Conservation (phyloP, 2,329 filamentous ascomycete species). For the Ceratocystis harringtonii region DNA sequence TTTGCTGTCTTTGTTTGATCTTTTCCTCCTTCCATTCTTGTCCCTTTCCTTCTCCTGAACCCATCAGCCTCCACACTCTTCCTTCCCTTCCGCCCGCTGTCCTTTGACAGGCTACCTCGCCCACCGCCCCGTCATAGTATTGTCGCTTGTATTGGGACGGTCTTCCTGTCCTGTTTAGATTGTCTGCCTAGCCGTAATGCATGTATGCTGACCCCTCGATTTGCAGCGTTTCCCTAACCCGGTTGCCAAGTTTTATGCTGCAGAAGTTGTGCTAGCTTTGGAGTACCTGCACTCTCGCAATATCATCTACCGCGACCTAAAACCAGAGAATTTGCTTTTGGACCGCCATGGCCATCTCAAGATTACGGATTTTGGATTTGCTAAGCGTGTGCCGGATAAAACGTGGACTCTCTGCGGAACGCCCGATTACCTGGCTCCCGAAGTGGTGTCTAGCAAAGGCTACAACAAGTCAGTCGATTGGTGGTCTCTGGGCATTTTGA, state of each 20-base stretch:
- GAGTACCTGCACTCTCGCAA: slow-evolving; percentile 91
- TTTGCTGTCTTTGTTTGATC: neutral
- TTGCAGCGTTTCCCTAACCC: slow-evolving; percentile 92
- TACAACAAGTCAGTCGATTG: slow-evolving; percentile 99
- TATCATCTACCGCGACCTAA: slow-evolving; percentile 95
- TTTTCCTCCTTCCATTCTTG: neutral
- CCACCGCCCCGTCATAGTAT: too few species aligned
- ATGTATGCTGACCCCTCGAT: neutral
- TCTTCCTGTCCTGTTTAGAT: neutral
- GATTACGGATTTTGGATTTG: slow-evolving; percentile 97
- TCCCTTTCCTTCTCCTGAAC: neutral
- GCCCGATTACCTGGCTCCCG: slow-evolving; percentile 90
- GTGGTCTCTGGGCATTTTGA: slow-evolving; percentile 97
- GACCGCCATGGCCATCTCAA: slow-evolving; percentile 90
- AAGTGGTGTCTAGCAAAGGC: slow-evolving; percentile 97
- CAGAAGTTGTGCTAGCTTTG: slow-evolving; percentile 86
- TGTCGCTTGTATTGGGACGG: neutral
- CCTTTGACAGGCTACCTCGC: too few species aligned
- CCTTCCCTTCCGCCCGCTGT: neutral
- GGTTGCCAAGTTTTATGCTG: slow-evolving; percentile 97
- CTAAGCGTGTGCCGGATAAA: slow-evolving; percentile 95
- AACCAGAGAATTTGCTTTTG: slow-evolving; percentile 83
- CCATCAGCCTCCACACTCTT: neutral
- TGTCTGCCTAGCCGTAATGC: neutral
- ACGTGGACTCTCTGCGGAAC: slow-evolving; percentile 98